These are phyloP conservation scores for Colletotrichum sp. DNA, from an alignment of 2,329 filamentous ascomycete species.

Conservation along the genomic window DNA sequence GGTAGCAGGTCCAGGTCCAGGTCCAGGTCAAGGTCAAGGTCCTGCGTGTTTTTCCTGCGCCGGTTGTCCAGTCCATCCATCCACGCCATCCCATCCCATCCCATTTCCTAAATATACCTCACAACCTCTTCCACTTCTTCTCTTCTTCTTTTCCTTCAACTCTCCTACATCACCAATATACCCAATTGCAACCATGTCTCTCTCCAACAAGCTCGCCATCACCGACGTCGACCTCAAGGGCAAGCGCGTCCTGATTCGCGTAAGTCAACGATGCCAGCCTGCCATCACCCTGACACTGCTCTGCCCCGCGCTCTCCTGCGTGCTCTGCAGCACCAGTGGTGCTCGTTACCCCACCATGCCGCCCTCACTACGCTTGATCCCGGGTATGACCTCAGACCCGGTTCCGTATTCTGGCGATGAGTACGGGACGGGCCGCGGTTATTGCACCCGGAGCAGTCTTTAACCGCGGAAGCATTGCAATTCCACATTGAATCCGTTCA, in stretches of 20 bases:
- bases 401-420: conserved; percentile 19
- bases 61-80: conserved; percentile 11
- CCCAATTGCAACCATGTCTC: conserved; percentile 75
- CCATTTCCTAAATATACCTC: conserved; percentile 24
- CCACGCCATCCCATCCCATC: conserved; percentile 7
- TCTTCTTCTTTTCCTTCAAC: conserved; percentile 27
- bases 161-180: conserved; percentile 19
- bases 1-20: not conserved
- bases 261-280: conserved; percentile 53
- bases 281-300: not conserved
- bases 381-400: conserved; percentile 4
- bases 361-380: not conserved
- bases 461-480: not conserved
- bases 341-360: conserved; percentile 16
- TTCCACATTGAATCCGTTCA: not conserved
- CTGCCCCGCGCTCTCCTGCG: not conserved
- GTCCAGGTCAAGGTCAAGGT: not conserved
- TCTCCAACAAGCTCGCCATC: conserved; percentile 97
- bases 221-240: conserved; percentile 95
- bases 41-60: conserved; percentile 9
- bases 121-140: conserved; percentile 14
- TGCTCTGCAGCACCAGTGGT: not conserved
- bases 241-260: conserved; percentile 97
- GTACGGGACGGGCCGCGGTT: conserved; percentile 15
- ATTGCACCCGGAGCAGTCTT: not conserved